A percentile compares a stretch with the other conserved stretches of the same genome.
Conservation (phyloP, 805 yeast genomes). For the Wickerhamiella vanderwaltii region DNA sequence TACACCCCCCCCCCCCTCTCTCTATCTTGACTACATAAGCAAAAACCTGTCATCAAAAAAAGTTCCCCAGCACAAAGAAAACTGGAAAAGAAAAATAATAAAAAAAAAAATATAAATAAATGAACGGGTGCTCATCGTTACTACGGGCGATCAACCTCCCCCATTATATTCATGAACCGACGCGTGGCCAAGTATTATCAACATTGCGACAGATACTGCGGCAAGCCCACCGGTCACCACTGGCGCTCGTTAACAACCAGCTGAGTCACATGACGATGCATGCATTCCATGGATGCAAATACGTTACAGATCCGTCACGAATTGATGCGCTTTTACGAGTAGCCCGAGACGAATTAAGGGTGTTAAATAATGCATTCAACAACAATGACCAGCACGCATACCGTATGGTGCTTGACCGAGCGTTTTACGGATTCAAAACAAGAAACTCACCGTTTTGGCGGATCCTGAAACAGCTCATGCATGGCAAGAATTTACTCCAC, state of each 20-base stretch:
- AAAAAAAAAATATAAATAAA: no score
- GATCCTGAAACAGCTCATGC: conserved; percentile 5
- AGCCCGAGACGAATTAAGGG: conserved; percentile 14
- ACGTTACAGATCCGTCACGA: conserved; percentile 14
- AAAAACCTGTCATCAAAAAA: no score
- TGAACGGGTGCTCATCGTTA: not conserved
- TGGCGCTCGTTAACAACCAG: conserved; percentile 1
- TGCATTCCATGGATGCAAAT: conserved; percentile 17
- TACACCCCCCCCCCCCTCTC: no score
- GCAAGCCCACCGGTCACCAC: not conserved
- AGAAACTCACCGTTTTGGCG: conserved; percentile 17
- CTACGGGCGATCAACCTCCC: not conserved
- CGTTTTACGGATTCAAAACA: conserved; percentile 12
- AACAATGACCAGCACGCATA: conserved; percentile 11
- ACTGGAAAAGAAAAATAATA: no score
- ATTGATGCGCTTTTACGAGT: conserved; percentile 14
- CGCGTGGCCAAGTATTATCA: not conserved
- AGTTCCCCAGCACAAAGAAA: no score
- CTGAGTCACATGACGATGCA: conserved; percentile 11
- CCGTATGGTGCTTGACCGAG: conserved; percentile 14
- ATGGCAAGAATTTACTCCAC: not conserved
- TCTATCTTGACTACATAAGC: no score
- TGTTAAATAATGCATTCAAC: conserved; percentile 13
- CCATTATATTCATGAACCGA: not conserved
- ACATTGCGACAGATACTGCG: not conserved